A percentile compares a stretch with the other conserved stretches of the same genome.
Evolutionary conservation across 2,329 filamentous ascomycete species (phyloP).

Genomic region (Ilyonectria sp.): DNA sequence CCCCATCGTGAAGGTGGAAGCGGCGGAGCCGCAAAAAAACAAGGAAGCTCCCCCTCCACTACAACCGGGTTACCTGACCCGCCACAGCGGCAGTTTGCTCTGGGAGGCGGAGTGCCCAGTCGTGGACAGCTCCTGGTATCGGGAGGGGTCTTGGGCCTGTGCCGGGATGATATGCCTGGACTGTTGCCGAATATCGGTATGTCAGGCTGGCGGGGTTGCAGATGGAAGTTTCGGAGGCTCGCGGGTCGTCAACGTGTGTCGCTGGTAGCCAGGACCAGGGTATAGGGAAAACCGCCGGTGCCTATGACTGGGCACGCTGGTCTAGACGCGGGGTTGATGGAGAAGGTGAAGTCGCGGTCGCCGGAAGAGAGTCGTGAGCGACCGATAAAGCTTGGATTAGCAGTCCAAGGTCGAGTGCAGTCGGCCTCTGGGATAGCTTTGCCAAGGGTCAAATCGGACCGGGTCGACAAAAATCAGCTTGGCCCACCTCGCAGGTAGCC

Average conservation of each 20-base stretch:
- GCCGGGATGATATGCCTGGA: conserved; percentile 17
- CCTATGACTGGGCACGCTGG: neutral
- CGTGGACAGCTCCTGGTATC: conserved; percentile 49
- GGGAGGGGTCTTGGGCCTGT: conserved; percentile 13
- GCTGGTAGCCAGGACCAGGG: conserved; percentile 1
- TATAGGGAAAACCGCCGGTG: neutral
- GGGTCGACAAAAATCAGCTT: conserved; percentile 21
- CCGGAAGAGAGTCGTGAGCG: conserved; percentile 32
- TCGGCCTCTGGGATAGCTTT: conserved; percentile 56
- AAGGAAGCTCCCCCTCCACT: conserved; percentile 72
- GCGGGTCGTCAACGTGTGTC: conserved; percentile 10
- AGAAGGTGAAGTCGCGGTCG: conserved; percentile 24
- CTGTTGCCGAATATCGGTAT: conserved; percentile 26
- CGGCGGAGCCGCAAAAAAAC: conserved; percentile 71
- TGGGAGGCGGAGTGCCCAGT: conserved; percentile 51
- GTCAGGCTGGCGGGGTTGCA: conserved; percentile 30
- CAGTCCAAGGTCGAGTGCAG: conserved; percentile 58
- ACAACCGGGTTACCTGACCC: conserved; percentile 56
- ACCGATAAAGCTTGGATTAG: conserved; percentile 45
- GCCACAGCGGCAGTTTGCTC: conserved; percentile 58
- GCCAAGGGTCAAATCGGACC: conserved; percentile 43
- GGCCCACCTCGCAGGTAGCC: conserved; percentile 27
- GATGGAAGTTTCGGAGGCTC: conserved; percentile 21
- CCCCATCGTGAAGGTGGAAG: conserved; percentile 73
- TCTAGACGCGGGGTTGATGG: conserved; percentile 8